These are phyloP conservation scores for Arthrinium phaeospermum DNA, from an alignment of 2,329 filamentous ascomycete species.

Conservation along the genomic window DNA sequence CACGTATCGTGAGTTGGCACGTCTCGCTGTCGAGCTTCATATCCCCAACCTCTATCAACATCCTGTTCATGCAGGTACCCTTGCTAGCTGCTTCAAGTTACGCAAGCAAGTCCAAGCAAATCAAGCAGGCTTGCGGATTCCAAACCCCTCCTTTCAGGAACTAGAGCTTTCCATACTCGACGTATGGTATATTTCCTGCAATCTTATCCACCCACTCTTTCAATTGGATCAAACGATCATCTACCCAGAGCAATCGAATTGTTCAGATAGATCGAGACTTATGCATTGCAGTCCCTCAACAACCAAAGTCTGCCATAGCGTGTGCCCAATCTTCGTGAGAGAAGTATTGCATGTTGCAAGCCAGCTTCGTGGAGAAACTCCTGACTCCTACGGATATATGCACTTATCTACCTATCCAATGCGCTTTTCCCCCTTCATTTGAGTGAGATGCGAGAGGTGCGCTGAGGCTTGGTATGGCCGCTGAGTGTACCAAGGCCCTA, in stretches of 20 bases:
- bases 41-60: constrained; percentile 1
- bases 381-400: background rate
- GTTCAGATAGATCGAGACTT: background rate
- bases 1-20: constrained; percentile 14
- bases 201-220: background rate
- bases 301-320: background rate
- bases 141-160: constrained; percentile 5
- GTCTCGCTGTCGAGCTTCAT: background rate
- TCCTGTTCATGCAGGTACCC: constrained; percentile 14
- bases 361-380: background rate
- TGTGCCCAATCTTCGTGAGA: background rate
- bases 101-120: constrained; percentile 15
- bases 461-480: background rate
- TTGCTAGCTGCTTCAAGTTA: constrained; percentile 13
- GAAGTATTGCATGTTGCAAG: background rate
- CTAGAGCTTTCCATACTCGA: background rate
- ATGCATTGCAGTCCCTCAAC: background rate
- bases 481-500: background rate
- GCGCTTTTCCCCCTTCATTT: background rate
- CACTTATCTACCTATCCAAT: background rate
- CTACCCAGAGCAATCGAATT: background rate
- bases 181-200: background rate
- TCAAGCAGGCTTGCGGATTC: background rate
- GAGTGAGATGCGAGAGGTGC: background rate
- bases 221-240: background rate